Conservation (phyloP, 2,329 filamentous ascomycete species). For the Diaporthe vaccinii region DNA sequence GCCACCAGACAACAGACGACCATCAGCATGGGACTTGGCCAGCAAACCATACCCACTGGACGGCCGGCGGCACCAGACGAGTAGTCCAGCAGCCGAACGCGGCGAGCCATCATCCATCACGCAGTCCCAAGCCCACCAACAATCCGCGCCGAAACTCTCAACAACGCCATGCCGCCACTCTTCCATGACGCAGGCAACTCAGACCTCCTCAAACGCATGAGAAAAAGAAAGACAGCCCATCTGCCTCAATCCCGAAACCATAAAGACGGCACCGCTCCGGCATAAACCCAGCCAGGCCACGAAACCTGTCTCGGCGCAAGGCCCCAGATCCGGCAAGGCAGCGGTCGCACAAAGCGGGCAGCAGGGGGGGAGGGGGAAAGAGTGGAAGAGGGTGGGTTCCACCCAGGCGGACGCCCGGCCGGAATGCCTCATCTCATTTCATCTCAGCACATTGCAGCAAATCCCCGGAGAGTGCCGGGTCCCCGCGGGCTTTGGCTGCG, state of each 20-base stretch:
- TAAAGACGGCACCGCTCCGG: neutral
- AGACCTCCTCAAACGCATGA: neutral
- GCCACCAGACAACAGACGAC: neutral
- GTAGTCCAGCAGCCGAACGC: too few relatives aligned
- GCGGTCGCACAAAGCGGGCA: constrained; percentile 1
- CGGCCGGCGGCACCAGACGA: neutral
- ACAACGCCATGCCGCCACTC: neutral
- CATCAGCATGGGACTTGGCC: neutral
- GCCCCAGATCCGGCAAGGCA: constrained; percentile 23
- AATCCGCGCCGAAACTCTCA: neutral
- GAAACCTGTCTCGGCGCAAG: constrained; percentile 31
- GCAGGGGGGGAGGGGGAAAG: neutral
- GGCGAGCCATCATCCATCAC: neutral
- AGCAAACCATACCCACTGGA: neutral
- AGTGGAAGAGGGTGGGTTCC: neutral
- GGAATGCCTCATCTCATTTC: neutral
- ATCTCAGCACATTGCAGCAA: neutral
- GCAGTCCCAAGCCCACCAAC: neutral
- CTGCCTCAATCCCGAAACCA: constrained; percentile 4
- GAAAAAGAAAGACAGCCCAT: neutral
- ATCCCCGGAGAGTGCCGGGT: neutral
- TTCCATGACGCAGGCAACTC: neutral
- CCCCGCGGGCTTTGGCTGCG: neutral
- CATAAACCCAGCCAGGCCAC: neutral
- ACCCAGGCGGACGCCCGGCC: neutral